Conservation (phyloP, 2,329 filamentous ascomycete genomes). For the Cryphonectria nitschkei region DNA sequence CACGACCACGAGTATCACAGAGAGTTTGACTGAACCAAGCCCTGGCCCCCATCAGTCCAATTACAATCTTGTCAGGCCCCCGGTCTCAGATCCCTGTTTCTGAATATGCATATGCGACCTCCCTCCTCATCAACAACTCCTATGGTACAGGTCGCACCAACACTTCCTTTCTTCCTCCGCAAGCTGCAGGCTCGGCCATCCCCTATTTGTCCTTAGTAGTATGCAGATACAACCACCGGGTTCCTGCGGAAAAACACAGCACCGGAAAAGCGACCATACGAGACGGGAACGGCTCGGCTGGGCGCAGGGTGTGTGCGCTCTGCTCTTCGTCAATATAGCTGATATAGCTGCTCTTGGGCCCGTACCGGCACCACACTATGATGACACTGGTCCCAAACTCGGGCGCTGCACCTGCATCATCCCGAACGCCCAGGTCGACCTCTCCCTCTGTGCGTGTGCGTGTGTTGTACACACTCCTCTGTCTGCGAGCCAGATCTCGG, state of each 20-base stretch:
- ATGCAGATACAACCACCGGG: not conserved
- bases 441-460: not conserved
- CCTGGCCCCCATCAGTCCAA: not conserved
- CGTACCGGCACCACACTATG: constrained; percentile 18
- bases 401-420: constrained; percentile 5
- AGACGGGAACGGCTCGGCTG: constrained; percentile 3
- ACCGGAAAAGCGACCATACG: not conserved
- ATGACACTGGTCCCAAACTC: constrained; percentile 12
- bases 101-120: constrained; percentile 18
- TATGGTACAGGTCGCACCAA: constrained; percentile 5
- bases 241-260: not conserved
- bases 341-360: constrained; percentile 18
- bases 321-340: constrained; percentile 12
- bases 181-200: constrained; percentile 10
- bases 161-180: not conserved
- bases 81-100: constrained; percentile 3
- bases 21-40: not conserved
- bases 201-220: not conserved
- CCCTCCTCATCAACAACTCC: constrained; percentile 16
- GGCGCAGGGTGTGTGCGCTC: constrained; percentile 17
- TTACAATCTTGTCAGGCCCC: not conserved
- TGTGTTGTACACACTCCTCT: not conserved
- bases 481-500: constrained; percentile 19
- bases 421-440: not conserved
- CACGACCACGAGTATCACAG: not conserved